phyloP scores from a whole-genome alignment of 176 grass and related monocot genomes.

The Typha latifolia region DNA sequence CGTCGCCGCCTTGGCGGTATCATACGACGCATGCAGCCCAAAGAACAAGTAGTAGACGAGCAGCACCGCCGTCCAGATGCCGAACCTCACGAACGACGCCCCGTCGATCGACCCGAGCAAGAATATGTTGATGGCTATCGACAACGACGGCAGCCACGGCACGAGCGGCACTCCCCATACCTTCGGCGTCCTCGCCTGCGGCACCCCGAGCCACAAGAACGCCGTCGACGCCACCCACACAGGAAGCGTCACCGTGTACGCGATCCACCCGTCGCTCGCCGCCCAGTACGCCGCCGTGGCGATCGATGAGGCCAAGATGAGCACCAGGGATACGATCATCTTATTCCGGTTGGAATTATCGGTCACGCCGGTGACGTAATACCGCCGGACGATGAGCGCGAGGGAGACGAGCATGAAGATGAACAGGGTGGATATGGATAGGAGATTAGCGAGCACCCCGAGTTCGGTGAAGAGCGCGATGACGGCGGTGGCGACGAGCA shows the following conservation, averaged over 20 bases:
- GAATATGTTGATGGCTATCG: slow-evolving; percentile 17
- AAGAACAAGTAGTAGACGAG: slow-evolving; percentile 16
- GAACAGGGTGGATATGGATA: slow-evolving; percentile 18
- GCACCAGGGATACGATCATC: background rate
- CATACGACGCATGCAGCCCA: slow-evolving; percentile 12
- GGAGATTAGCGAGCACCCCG: slow-evolving; percentile 7
- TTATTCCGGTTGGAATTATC: background rate
- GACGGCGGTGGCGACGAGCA: slow-evolving; percentile 1
- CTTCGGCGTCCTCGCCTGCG: slow-evolving; percentile 10
- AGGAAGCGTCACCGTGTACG: background rate
- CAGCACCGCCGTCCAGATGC: slow-evolving; percentile 7
- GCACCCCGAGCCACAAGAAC: slow-evolving; percentile 5
- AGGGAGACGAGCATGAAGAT: slow-evolving; percentile 18
- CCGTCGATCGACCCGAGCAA: slow-evolving; percentile 11
- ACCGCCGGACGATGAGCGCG: slow-evolving; percentile 17
- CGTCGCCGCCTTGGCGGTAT: background rate
- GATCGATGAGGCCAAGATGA: slow-evolving; percentile 8
- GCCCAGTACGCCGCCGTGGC: background rate
- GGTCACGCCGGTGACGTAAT: slow-evolving; percentile 10
- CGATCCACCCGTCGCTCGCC: background rate
- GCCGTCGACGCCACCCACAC: slow-evolving; percentile 1
- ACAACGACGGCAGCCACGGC: slow-evolving; percentile 17
- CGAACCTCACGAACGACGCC: slow-evolving; percentile 7
- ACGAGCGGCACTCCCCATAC: slow-evolving; percentile 20
- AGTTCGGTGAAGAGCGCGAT: slow-evolving; percentile 17